phyloP scores from a whole-genome alignment of 2,329 filamentous ascomycete genomes.

The Epichloe bromicola region DNA sequence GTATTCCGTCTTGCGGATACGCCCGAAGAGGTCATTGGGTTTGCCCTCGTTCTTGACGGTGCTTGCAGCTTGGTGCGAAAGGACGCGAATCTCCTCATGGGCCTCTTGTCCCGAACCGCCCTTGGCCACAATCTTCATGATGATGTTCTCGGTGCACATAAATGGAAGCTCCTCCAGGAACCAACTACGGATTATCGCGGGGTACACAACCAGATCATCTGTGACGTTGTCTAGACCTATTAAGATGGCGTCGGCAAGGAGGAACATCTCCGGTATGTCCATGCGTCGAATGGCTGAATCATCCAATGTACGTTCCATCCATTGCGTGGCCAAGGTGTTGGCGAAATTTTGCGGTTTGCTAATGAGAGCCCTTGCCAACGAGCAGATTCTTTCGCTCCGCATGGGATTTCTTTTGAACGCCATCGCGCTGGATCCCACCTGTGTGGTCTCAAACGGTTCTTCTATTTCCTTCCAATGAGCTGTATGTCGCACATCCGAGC shows the following conservation, averaged over 20 bases:
- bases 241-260: conserved; percentile 55
- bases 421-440: conserved; percentile 49
- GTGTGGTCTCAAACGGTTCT: conserved; percentile 68
- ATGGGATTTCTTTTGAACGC: conserved; percentile 16
- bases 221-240: conserved; percentile 56
- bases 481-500: conserved; percentile 48
- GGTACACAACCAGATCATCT: conserved; percentile 65
- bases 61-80: conserved; percentile 61
- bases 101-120: conserved; percentile 66
- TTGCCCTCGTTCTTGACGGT: conserved; percentile 49
- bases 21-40: conserved; percentile 68
- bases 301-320: conserved; percentile 61
- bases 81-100: conserved; percentile 76
- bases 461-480: conserved; percentile 74
- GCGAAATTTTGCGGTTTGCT: conserved; percentile 22
- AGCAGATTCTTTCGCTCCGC: conserved; percentile 8
- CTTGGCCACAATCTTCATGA: conserved; percentile 63
- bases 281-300: conserved; percentile 59
- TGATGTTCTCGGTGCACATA: conserved; percentile 57
- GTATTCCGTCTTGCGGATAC: conserved; percentile 60
- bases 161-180: conserved; percentile 73
- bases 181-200: conserved; percentile 52
- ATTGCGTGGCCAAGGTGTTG: conserved; percentile 20
- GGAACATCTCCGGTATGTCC: conserved; percentile 52
- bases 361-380: conserved; percentile 26